Percentiles rank a stretch among this genome's conserved stretches.
Conservation (phyloP, 208 protist genomes). For the Trypanosoma caninum region DNA sequence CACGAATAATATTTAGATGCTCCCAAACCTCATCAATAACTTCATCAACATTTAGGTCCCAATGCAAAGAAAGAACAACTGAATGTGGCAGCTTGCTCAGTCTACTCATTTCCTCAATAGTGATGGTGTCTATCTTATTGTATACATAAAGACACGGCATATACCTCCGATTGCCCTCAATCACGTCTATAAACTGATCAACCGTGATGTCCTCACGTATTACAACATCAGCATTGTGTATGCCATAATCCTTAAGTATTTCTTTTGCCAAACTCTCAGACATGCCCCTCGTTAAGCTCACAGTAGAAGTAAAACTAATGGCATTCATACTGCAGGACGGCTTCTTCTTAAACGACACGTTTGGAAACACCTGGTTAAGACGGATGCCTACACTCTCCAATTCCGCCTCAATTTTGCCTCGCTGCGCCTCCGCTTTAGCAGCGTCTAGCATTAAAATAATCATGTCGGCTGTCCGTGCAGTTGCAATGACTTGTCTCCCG, state of each 20-base stretch:
- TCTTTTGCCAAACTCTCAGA: constrained; percentile 90
- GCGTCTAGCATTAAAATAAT: constrained; percentile 98
- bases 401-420: constrained; percentile 92
- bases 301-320: constrained; percentile 86
- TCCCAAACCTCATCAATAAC: constrained; percentile 96
- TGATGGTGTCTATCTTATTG: constrained; percentile 97
- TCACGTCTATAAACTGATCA: constrained; percentile 98
- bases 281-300: constrained; percentile 79
- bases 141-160: constrained; percentile 94
- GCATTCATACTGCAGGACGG: constrained; percentile 91
- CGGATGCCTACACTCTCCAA: constrained; percentile 95
- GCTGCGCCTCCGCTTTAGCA: constrained; percentile 87
- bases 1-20: constrained; percentile 94
- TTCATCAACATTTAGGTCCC: constrained; percentile 92
- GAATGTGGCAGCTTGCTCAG: constrained; percentile 90
- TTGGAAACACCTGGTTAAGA: constrained; percentile 92
- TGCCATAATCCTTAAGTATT: constrained; percentile 95
- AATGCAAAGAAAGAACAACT: constrained; percentile 86
- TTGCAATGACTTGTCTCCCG: constrained; percentile 97
- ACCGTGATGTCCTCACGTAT: constrained; percentile 95
- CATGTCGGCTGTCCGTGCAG: constrained; percentile 95
- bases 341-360: constrained; percentile 94
- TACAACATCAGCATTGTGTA: constrained; percentile 96
- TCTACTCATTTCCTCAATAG: constrained; percentile 96
- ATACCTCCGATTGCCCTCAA: constrained; percentile 95